phyloP scores from a whole-genome alignment of 441 rosid species.

The Pelargonium australe region DNA sequence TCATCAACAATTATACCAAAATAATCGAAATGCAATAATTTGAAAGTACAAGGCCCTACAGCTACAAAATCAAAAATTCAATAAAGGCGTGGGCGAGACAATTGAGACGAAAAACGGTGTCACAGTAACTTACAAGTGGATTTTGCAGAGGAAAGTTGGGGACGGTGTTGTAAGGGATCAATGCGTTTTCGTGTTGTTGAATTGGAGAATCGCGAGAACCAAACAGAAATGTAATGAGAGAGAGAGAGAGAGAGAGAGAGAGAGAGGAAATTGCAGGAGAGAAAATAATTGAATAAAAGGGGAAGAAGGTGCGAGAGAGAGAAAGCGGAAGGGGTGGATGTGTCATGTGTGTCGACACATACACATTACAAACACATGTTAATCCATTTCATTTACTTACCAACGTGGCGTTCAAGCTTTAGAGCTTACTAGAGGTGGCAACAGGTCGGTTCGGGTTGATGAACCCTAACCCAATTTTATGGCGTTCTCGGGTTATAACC shows the following conservation, averaged over 20 bases:
- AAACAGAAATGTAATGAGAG: constrained; percentile 9
- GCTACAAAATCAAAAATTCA: neutral
- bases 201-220: constrained; percentile 8
- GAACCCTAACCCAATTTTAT: no score
- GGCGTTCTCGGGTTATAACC: no score
- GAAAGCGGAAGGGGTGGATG: neutral
- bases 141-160: neutral
- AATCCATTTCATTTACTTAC: no score
- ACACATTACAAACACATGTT: no score
- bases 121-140: neutral
- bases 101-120: neutral
- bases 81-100: no score
- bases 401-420: no score
- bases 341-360: no score
- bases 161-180: neutral
- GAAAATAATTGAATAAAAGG: neutral
- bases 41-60: neutral
- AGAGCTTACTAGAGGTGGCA: no score
- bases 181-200: neutral
- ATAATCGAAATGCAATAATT: neutral
- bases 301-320: neutral
- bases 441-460: no score
- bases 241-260: neutral
- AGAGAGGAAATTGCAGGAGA: neutral
- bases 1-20: neutral